Evolutionary conservation across 345 rosid genomes (phyloP).

Genomic region (Crucihimalaya himalaica): DNA sequence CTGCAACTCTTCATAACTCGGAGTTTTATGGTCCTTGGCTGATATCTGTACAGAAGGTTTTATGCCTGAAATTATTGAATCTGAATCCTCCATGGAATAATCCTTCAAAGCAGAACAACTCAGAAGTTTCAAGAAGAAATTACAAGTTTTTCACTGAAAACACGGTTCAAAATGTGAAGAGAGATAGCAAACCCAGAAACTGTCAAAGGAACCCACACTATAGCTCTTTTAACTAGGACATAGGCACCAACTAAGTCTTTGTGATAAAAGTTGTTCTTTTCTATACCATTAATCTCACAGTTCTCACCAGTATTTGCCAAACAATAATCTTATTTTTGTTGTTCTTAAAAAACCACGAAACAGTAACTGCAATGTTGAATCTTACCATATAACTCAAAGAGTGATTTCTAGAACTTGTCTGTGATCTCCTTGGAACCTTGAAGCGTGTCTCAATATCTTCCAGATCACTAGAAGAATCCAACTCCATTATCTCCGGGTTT

Average conservation of each 20-base stretch:
- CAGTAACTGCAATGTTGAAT: conserved; percentile 6
- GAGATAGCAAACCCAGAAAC: neutral
- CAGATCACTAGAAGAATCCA: conserved; percentile 63
- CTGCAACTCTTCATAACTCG: conserved; percentile 67
- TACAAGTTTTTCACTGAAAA: neutral
- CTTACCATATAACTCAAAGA: conserved; percentile 54
- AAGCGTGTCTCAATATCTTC: conserved; percentile 41
- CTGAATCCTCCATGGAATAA: conserved; percentile 47
- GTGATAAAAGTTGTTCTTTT: neutral
- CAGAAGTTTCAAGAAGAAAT: conserved; percentile 6
- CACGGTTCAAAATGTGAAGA: conserved; percentile 8
- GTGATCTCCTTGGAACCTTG: conserved; percentile 31
- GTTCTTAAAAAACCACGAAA: conserved; percentile 8
- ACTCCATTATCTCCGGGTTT: conserved; percentile 43
- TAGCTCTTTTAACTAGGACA: neutral
- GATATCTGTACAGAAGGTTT: conserved; percentile 32
- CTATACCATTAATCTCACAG: conserved; percentile 3
- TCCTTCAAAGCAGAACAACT: conserved; percentile 51
- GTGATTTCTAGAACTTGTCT: conserved; percentile 24
- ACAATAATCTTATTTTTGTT: neutral
- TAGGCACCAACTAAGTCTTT: neutral
- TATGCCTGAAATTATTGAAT: conserved; percentile 47
- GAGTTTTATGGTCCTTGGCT: conserved; percentile 41
- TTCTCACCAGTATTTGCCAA: neutral
- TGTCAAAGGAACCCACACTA: neutral